Base-by-base conservation (phyloP, 164 flowering plant genomes). In the Protea cynaroides region DNA sequence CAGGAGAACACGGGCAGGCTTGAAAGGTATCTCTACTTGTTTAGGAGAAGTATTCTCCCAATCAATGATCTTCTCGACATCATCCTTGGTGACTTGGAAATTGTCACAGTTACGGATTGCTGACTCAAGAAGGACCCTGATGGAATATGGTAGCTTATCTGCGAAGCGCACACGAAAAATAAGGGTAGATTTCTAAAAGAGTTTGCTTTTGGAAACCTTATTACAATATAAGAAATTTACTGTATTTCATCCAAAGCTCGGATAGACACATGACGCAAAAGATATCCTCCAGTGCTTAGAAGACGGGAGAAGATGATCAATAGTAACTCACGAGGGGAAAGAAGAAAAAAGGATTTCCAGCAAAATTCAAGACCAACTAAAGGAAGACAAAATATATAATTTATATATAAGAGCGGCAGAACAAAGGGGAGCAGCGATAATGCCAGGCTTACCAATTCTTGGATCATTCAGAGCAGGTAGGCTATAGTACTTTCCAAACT, bases 41-140 rank as follows among this genome's bases (percentile, higher is more conserved):
- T 89, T 89, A 8, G 99, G 92, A 40, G 97, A 70, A 37, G 87
- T 71, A 46, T 84, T 95, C 72, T 92, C 96, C 99, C 99, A 95
- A 63, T 95, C 97, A 67, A 95, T 78, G 57, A 95, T 94, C 78
- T 92, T 94, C 80, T 94, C 97, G 40, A 94, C 97, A 78, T 94
- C 99, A 36, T 74, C 76, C 69, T 77, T 78, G 34, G 79, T 91
- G 34, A 94, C 99, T 77, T 91, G 93, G 68, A 94, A 94, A 63
- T 88, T 82, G 66, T 94, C 98, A 67, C 98, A 94, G 67, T 94
- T 90, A 8, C 97, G 82, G 23, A 94, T 90, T 0, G 99, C 96
- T 2, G 99, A 89, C 70, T 94, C 99, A 7, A 94, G 81, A 25
- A 94, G 91, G 51, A 94, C 85, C 79, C 77, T 82, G 44, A 94